Conservation (phyloP, 1,284 basidiomycete species). For the Coniferiporia sulphurascens region DNA sequence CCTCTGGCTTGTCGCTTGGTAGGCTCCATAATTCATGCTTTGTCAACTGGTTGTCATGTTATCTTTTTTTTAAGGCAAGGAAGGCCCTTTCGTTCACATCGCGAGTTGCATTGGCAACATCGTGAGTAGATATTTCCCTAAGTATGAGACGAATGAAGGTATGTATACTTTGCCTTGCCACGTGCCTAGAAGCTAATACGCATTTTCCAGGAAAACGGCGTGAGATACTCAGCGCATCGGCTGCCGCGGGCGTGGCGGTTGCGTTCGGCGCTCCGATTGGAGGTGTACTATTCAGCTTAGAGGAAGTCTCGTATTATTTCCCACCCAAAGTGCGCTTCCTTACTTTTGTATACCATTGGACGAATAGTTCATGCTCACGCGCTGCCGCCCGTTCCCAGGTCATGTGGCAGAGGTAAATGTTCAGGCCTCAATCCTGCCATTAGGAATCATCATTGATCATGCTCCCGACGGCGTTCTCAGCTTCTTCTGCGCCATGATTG, state of each 20-base stretch:
- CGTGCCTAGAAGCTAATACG: background rate
- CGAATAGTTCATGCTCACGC: slow-evolving; percentile 4
- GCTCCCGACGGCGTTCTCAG: slow-evolving; percentile 31
- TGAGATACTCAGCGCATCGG: slow-evolving; percentile 89
- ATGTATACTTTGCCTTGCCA: slow-evolving; percentile 18
- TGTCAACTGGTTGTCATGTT: slow-evolving; percentile 18
- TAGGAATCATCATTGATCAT: background rate
- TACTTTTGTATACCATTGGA: slow-evolving; percentile 19
- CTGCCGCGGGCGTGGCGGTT: slow-evolving; percentile 55
- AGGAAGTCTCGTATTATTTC: slow-evolving; percentile 95
- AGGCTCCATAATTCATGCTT: slow-evolving; percentile 15
- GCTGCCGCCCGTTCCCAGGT: slow-evolving; percentile 33
- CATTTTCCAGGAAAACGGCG: slow-evolving; percentile 69
- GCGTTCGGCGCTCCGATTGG: slow-evolving; percentile 52
- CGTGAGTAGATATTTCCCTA: slow-evolving; percentile 78
- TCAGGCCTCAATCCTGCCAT: background rate
- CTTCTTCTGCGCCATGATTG: slow-evolving; percentile 95
- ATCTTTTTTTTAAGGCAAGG: slow-evolving; percentile 54
- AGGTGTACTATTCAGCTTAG: slow-evolving; percentile 87
- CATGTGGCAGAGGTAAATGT: slow-evolving; percentile 81
- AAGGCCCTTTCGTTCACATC: slow-evolving; percentile 97
- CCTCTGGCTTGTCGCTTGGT: slow-evolving; percentile 85
- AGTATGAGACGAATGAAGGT: slow-evolving; percentile 95
- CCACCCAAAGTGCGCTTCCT: slow-evolving; percentile 67
- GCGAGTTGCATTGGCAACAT: slow-evolving; percentile 95